Conservation (phyloP, 1,284 basidiomycete genomes). For the Ganoderma sinense region DNA sequence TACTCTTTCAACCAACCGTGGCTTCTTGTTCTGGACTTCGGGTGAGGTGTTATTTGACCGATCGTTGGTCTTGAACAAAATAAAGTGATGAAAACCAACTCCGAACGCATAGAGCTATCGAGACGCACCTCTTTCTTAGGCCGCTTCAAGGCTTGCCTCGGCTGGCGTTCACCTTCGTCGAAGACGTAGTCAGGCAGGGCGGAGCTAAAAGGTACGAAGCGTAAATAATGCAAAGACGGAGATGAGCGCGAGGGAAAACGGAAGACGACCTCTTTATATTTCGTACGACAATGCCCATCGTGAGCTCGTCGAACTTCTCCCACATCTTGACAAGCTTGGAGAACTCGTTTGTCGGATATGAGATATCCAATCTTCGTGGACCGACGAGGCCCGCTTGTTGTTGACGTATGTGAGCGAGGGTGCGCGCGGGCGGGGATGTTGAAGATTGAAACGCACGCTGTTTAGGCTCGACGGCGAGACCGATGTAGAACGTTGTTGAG, state of each 20-base stretch:
- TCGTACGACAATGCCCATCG: conserved; percentile 95
- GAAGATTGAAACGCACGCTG: conserved; percentile 65
- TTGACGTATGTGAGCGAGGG: conserved; percentile 23
- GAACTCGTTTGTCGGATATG: conserved; percentile 96
- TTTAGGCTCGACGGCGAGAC: conserved; percentile 92
- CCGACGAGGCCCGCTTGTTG: conserved; percentile 70
- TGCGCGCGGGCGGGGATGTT: too few relatives aligned
- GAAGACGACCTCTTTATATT: conserved; percentile 82
- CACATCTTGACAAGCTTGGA: conserved; percentile 95
- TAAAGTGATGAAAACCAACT: conserved; percentile 2
- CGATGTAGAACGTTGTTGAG: conserved; percentile 97
- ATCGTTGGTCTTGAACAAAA: conserved; percentile 56
- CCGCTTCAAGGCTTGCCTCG: conserved; percentile 67
- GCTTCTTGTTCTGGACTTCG: conserved; percentile 81
- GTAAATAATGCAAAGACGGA: conserved; percentile 15
- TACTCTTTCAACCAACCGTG: conserved; percentile 50
- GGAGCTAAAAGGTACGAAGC: conserved; percentile 51
- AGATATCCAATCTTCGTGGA: conserved; percentile 90
- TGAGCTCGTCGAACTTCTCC: conserved; percentile 93
- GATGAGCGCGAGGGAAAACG: background rate
- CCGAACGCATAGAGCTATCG: conserved; percentile 21
- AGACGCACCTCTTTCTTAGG: conserved; percentile 80
- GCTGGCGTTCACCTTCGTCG: conserved; percentile 80
- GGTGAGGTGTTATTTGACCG: conserved; percentile 71
- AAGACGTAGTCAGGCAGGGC: conserved; percentile 86